A percentile compares a stretch with the other conserved stretches of the same genome.
Evolutionary conservation across 1,284 basidiomycete genomes (phyloP).

Genomic region (Rhizoctonia solani): DNA sequence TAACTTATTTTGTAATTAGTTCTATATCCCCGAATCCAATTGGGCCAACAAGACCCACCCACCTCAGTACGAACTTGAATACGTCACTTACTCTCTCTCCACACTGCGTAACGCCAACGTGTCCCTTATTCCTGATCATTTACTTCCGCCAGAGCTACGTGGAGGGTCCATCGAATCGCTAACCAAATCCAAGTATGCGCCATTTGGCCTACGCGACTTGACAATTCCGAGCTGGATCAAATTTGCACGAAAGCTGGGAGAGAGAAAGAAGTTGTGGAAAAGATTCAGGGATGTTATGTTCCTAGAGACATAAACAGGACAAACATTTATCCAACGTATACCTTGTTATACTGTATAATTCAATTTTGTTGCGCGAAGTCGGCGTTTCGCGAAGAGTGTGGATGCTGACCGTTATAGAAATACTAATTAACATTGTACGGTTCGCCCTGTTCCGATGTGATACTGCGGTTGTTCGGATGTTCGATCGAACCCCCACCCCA

Average conservation of each 20-base stretch:
- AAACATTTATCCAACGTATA: too few species aligned
- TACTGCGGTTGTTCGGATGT: too few species aligned
- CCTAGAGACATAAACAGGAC: conserved; percentile 52
- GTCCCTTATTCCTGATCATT: conserved; percentile 63
- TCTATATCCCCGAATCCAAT: conserved; percentile 73
- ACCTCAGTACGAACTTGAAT: conserved; percentile 77
- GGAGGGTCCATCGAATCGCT: conserved; percentile 40
- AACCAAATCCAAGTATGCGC: conserved; percentile 53
- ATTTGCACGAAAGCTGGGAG: conserved; percentile 67
- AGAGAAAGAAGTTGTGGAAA: conserved; percentile 65
- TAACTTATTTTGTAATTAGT: conserved; percentile 54
- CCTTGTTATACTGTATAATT: too few species aligned
- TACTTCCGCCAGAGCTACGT: conserved; percentile 61
- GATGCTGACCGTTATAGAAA: too few species aligned
- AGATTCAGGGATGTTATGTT: conserved; percentile 74
- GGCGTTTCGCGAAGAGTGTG: too few species aligned
- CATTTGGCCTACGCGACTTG: conserved; percentile 71
- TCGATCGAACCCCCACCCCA: too few species aligned
- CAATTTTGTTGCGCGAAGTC: too few species aligned
- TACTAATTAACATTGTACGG: too few species aligned
- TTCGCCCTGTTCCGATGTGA: too few species aligned
- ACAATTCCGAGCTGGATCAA: conserved; percentile 79
- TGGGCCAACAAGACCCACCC: conserved; percentile 56
- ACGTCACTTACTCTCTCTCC: conserved; percentile 64
- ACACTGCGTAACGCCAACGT: conserved; percentile 47